A percentile compares a stretch with the other conserved stretches of the same genome.
Conservation (phyloP, 192 early-diverging fungal genomes). For the Backusella australiensis region DNA sequence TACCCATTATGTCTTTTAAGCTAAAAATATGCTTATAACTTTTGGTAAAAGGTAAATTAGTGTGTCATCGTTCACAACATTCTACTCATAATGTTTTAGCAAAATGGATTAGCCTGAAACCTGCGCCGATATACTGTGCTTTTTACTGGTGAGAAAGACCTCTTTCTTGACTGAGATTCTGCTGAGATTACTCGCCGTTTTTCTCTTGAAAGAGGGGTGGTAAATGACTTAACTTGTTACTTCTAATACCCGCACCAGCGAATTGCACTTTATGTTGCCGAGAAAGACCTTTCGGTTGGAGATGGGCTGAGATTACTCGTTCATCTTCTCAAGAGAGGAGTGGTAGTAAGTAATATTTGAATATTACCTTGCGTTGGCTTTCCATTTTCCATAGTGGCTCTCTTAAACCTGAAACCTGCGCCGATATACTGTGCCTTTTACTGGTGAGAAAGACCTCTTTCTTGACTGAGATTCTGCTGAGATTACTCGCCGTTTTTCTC, state of each 20-base stretch:
- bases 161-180: background rate
- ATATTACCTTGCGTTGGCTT: too few species aligned
- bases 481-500: background rate
- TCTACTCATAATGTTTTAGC: background rate
- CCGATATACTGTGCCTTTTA: background rate
- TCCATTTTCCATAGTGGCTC: too few species aligned
- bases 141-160: background rate
- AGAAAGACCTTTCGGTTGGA: background rate
- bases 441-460: background rate
- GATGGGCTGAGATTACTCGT: background rate
- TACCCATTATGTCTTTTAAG: background rate
- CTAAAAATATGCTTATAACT: background rate
- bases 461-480: background rate
- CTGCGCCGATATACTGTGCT: background rate
- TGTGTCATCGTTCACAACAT: background rate
- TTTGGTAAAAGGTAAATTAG: background rate
- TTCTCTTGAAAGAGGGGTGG: background rate
- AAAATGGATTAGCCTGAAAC: background rate
- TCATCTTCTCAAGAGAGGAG: background rate
- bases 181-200: background rate
- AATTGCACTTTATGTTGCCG: background rate
- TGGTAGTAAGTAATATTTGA: too few species aligned
- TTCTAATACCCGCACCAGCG: background rate
- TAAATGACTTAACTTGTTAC: background rate
- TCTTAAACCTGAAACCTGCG: background rate